Conservation (phyloP, 306 rosid genomes). For the Albizia julibrissin region DNA sequence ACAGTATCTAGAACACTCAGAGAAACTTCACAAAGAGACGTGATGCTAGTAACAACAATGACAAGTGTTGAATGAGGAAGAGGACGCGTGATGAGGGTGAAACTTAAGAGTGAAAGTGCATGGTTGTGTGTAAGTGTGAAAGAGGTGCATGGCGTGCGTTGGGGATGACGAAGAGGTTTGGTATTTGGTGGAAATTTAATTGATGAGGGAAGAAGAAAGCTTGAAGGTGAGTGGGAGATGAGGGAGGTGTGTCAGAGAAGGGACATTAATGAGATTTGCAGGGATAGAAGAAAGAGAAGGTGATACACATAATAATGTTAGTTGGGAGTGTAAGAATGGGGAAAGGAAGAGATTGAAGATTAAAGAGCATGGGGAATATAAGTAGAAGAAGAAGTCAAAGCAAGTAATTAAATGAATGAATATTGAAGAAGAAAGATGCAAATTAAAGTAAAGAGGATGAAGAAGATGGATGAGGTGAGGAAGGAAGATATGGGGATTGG, state of each 20-base stretch:
- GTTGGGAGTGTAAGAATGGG: conserved; percentile 33
- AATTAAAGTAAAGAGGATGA: background rate
- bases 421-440: background rate
- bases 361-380: conserved; percentile 30
- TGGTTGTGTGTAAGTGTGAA: conserved; percentile 22
- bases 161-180: conserved; percentile 26
- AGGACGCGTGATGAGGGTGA: background rate
- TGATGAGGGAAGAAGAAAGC: background rate
- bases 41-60: background rate
- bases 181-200: conserved; percentile 8
- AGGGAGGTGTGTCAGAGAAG: conserved; percentile 36
- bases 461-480: background rate
- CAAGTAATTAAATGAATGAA: background rate
- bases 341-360: conserved; percentile 3
- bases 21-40: background rate
- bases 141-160: conserved; percentile 44
- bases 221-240: conserved; percentile 30
- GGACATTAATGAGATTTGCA: conserved; percentile 40
- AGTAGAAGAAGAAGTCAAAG: conserved; percentile 4
- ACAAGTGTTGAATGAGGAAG: background rate
- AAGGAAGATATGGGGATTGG: conserved; percentile 46
- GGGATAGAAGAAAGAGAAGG: background rate
- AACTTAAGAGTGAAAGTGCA: background rate
- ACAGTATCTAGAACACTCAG: conserved; percentile 17
- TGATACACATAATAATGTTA: background rate